Conservation (phyloP, 192 early-diverging fungal species). For the Entophlyctis helioformis region DNA sequence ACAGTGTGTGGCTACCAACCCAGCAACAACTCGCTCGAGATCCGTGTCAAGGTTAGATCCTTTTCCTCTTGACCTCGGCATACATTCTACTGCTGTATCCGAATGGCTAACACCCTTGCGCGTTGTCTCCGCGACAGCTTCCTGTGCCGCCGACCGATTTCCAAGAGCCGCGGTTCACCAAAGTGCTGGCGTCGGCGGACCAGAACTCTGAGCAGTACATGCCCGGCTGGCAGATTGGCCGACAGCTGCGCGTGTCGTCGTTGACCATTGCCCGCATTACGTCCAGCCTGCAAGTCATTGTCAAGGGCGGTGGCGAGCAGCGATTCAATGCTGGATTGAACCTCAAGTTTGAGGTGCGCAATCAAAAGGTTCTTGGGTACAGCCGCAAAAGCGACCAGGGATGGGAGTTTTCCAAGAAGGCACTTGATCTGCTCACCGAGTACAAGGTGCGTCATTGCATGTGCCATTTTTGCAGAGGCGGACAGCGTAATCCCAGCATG, state of each 20-base stretch:
- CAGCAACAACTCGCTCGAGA: slow-evolving; percentile 8
- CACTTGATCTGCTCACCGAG: slow-evolving; percentile 60
- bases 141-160: too few species aligned
- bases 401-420: slow-evolving; percentile 81
- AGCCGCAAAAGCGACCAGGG: slow-evolving; percentile 57
- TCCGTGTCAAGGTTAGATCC: too few species aligned
- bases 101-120: too few species aligned
- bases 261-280: slow-evolving; percentile 60
- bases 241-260: slow-evolving; percentile 53
- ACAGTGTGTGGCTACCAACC: slow-evolving; percentile 51
- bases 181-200: slow-evolving; percentile 18
- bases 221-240: slow-evolving; percentile 57
- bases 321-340: slow-evolving; percentile 68
- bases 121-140: too few species aligned
- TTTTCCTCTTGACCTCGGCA: too few species aligned
- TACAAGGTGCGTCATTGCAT: too few species aligned
- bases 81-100: too few species aligned
- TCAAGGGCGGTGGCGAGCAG: slow-evolving; percentile 40
- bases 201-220: slow-evolving; percentile 31
- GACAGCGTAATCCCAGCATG: too few species aligned
- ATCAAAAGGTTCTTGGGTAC: slow-evolving; percentile 80
- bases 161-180: slow-evolving; percentile 13
- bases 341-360: slow-evolving; percentile 82
- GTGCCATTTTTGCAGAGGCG: too few species aligned
- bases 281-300: slow-evolving; percentile 59